Conservation (phyloP, 306 rosid species). For the Vachellia collinsii region DNA sequence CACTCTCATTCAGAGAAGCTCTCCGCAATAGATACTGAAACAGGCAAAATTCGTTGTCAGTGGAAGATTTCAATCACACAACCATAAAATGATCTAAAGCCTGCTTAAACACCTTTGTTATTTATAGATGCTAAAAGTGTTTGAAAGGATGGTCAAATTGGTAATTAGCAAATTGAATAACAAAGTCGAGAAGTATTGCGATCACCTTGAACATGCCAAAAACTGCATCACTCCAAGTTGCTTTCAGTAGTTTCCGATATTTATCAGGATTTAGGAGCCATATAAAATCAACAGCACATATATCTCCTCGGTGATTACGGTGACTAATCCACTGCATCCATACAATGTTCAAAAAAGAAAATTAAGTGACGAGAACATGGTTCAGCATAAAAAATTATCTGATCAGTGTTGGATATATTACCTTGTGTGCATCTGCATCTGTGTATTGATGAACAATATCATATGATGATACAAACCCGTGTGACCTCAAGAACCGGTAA, state of each 20-base stretch:
- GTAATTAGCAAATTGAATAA: neutral
- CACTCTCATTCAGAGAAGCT: constrained; percentile 66
- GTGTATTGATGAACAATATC: constrained; percentile 93
- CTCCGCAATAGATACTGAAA: constrained; percentile 65
- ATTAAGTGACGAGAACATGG: constrained; percentile 13
- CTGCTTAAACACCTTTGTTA: neutral
- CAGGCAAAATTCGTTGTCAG: constrained; percentile 36
- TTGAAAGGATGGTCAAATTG: constrained; percentile 20
- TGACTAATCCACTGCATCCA: constrained; percentile 92
- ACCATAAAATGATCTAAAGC: constrained; percentile 11
- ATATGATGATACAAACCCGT: constrained; percentile 90
- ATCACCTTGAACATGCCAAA: constrained; percentile 85
- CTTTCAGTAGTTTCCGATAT: constrained; percentile 64
- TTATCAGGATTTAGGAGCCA: constrained; percentile 91
- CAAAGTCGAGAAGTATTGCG: neutral
- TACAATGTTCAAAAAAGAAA: constrained; percentile 24
- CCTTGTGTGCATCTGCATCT: constrained; percentile 94
- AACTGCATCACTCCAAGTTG: constrained; percentile 85
- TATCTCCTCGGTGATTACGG: constrained; percentile 92
- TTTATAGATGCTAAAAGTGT: constrained; percentile 10
- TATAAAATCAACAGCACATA: constrained; percentile 94
- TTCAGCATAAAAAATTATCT: neutral
- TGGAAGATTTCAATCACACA: constrained; percentile 25
- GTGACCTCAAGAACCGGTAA: constrained; percentile 90
- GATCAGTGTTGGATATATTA: constrained; percentile 35